These are phyloP conservation scores for Colletotrichum sp. DNA, from an alignment of 2,329 filamentous ascomycete genomes.

Conservation along the genomic window DNA sequence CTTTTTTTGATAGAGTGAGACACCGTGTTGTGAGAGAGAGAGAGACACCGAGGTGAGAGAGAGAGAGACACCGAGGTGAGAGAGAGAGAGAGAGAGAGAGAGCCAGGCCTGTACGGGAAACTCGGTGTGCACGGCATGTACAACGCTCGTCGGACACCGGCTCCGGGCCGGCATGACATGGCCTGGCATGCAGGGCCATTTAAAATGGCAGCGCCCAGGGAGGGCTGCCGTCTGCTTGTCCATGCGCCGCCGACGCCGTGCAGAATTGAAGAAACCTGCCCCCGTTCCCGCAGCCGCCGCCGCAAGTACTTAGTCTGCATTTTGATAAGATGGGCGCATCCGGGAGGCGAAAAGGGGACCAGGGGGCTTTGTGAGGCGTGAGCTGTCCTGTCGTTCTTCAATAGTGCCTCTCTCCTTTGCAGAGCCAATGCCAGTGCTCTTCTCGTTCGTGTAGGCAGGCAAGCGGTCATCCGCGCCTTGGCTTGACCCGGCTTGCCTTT, in stretches of 20 bases:
- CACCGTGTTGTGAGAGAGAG: too few relatives aligned
- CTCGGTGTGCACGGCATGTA: slow-evolving; percentile 15
- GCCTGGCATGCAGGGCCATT: background rate
- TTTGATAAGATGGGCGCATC: background rate
- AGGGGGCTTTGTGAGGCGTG: background rate
- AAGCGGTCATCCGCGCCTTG: background rate
- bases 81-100: background rate
- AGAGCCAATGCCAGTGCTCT: background rate
- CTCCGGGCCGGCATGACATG: background rate
- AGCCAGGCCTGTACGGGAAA: background rate
- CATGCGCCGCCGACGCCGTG: background rate
- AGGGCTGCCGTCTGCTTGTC: background rate
- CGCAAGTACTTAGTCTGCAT: background rate
- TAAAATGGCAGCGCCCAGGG: background rate
- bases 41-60: too few relatives aligned
- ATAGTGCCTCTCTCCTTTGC: background rate
- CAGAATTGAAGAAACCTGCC: background rate
- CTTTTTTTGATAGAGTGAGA: too few relatives aligned
- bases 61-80: background rate
- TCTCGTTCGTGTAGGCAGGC: background rate
- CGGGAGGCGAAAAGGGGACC: background rate
- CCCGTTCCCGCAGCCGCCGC: background rate
- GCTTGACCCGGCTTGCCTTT: background rate
- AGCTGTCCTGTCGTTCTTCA: background rate
- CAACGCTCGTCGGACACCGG: background rate